phyloP scores from a whole-genome alignment of 371 early-diverging fungal genomes.

The Mucor plumbeus region DNA sequence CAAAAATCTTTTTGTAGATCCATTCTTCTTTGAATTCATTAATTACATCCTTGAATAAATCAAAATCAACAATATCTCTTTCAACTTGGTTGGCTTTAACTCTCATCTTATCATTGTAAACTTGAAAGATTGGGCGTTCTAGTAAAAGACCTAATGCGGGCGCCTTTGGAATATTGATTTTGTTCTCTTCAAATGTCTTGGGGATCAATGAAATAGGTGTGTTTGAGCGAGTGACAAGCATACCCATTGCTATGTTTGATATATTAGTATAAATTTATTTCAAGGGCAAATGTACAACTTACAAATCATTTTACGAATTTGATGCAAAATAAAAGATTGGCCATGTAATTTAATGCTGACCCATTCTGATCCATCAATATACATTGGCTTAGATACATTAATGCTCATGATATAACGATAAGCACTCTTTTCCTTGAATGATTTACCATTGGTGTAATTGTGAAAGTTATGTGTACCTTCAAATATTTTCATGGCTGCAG shows the following conservation, averaged over 20 bases:
- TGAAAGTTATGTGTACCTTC: conserved; percentile 95
- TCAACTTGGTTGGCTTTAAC: conserved; percentile 52
- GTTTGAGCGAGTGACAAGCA: conserved; percentile 76
- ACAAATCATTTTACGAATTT: conserved; percentile 99
- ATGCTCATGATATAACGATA: conserved; percentile 85
- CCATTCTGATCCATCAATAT: conserved; percentile 89
- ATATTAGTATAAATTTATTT: not conserved
- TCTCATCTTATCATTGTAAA: conserved; percentile 65
- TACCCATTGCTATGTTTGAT: conserved; percentile 62
- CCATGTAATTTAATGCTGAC: conserved; percentile 93
- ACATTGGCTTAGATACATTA: conserved; percentile 75
- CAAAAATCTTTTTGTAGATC: conserved; percentile 80
- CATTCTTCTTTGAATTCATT: conserved; percentile 81
- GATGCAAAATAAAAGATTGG: conserved; percentile 99
- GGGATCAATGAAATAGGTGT: conserved; percentile 76
- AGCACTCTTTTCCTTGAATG: conserved; percentile 77
- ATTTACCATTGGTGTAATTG: conserved; percentile 93
- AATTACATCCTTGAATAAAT: conserved; percentile 55
- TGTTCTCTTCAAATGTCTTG: conserved; percentile 65
- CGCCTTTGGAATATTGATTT: conserved; percentile 97
- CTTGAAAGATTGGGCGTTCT: conserved; percentile 74
- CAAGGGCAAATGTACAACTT: conserved; percentile 19
- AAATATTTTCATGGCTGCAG: conserved; percentile 73
- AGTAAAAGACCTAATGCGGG: conserved; percentile 96
- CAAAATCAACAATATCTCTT: conserved; percentile 7